A percentile compares a stretch with the other conserved stretches of the same genome.
These are phyloP conservation scores for Diaporthe sp. DNA, from an alignment of 2,329 filamentous ascomycete genomes.

Conservation along the genomic window DNA sequence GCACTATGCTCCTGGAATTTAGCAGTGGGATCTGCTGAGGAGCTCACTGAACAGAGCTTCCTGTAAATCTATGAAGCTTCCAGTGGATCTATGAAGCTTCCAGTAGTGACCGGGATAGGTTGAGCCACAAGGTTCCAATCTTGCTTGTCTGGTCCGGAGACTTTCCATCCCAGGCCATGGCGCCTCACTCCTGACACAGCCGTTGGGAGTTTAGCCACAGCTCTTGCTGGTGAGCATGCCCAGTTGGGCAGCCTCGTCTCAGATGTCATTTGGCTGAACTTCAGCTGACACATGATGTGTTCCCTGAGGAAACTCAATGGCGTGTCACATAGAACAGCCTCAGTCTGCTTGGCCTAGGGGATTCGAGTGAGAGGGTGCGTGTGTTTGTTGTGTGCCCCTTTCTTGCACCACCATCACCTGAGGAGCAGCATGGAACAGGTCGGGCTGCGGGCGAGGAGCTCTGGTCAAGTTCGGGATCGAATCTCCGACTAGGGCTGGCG, in stretches of 20 bases:
- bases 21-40: neutral
- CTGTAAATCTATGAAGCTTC: too few relatives aligned
- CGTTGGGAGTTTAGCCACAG: neutral
- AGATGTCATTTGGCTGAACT: constrained; percentile 6
- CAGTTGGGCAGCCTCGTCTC: constrained; percentile 12
- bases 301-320: neutral
- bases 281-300: neutral
- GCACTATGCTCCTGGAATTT: neutral
- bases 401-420: neutral
- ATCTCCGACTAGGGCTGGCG: neutral
- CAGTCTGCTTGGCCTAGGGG: neutral
- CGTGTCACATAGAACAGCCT: neutral
- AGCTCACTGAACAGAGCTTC: neutral
- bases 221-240: neutral
- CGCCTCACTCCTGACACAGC: neutral
- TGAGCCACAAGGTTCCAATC: neutral
- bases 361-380: neutral
- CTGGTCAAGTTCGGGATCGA: constrained; percentile 1
- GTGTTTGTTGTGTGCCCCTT: neutral
- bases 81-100: neutral
- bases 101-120: neutral
- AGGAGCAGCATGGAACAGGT: neutral
- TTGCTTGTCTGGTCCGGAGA: neutral
- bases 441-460: neutral
- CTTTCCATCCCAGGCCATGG: neutral